phyloP scores from a whole-genome alignment of 1,284 basidiomycete genomes.

The Tilletia indica region DNA sequence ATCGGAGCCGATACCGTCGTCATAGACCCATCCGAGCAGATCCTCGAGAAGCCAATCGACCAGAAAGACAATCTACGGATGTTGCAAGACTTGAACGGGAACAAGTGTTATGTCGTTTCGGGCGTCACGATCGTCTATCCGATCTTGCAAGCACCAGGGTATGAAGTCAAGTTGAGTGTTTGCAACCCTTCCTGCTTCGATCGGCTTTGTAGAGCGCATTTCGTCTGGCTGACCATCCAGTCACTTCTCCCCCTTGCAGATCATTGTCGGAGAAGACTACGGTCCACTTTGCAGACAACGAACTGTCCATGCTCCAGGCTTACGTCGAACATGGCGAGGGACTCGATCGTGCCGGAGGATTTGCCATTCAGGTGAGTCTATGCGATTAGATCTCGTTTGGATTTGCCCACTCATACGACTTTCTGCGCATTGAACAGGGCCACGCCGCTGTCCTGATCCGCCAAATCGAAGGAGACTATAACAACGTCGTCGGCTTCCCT shows the following conservation, averaged over 20 bases:
- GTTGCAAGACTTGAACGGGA: conserved; percentile 79
- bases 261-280: conserved; percentile 48
- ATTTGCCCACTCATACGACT: background rate
- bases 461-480: conserved; percentile 84
- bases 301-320: conserved; percentile 66
- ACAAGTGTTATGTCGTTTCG: conserved; percentile 60
- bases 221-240: background rate
- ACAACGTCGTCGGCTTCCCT: conserved; percentile 89
- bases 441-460: conserved; percentile 75
- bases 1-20: conserved; percentile 64
- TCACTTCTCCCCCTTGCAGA: conserved; percentile 20
- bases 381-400: background rate
- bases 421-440: conserved; percentile 57
- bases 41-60: conserved; percentile 82
- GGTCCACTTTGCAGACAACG: conserved; percentile 55
- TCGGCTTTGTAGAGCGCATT: too few species aligned
- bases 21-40: conserved; percentile 48
- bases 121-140: conserved; percentile 70
- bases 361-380: conserved; percentile 79
- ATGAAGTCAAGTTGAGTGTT: conserved; percentile 68
- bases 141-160: conserved; percentile 78
- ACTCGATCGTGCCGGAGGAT: conserved; percentile 85
- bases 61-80: conserved; percentile 83
- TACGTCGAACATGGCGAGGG: conserved; percentile 89
- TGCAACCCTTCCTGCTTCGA: too few species aligned